Base-by-base conservation (phyloP, 495 filamentous ascomycete genomes). In the Lasiosphaeria miniovina region DNA sequence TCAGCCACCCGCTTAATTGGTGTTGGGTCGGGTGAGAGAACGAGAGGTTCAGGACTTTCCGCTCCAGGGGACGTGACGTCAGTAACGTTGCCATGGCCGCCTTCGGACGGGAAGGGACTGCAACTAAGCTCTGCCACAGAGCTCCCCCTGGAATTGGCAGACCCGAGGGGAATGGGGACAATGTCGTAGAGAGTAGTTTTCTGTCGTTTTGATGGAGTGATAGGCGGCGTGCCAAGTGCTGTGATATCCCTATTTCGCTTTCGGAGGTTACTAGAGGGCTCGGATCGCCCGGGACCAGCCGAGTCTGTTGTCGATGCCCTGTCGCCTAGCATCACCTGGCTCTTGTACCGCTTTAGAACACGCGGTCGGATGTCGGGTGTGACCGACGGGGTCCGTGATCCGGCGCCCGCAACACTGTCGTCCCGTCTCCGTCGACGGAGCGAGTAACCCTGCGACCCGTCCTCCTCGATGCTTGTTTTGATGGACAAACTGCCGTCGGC, bases 311-410 rank as follows among this genome's bases (percentile, higher is more conserved):
- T 67, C 31, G 71, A 75, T 35, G 67, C 65, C 32, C 68, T 58
- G 14, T 73, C 75, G 0, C 62, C 56, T 2, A 65, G 58, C 34
- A 65, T 51, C 41, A 59, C 64, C 41, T 73, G 60, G 40, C 67
- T 71, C 58, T 71, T 74, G 33, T 68, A 65, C 0, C 62, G 66
- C 62, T 75, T 75, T 12, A 72, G 54, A 33, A 81, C 61, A 9
- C 74, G 67, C 6, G 78, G 78, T 4, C 78, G 73, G 49, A 80
- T 78, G 45, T 78, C 78, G 14, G 79, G 77, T 0, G 76, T 77
- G 52, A 80, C 75, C 0, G 77, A 80, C 1, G 78, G 70, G 0
- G 77, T 78, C 55, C 78, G 68, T 12, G 79, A 81, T 9, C 64
- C 64, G 9, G 68, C 60, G 31, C 68, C 73, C 6, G 63, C 54